Evolutionary conservation across 306 rosid genomes (phyloP).

Genomic region (Chamaecrista fasciculata): DNA sequence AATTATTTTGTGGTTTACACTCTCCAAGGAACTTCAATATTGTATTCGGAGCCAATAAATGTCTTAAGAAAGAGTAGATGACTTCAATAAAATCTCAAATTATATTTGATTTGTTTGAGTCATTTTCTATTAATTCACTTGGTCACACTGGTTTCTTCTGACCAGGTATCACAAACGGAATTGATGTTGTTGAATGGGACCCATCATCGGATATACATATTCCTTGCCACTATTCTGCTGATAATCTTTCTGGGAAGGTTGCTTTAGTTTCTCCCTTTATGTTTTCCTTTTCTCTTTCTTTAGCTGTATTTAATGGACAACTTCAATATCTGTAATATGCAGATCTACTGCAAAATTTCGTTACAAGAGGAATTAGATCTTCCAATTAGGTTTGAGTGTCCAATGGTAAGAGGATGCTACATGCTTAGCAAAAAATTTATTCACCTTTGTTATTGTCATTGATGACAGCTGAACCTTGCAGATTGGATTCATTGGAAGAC

Average conservation of each 20-base stretch:
- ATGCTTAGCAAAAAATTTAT: constrained; percentile 3
- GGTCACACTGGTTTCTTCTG: constrained; percentile 15
- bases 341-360: constrained; percentile 71
- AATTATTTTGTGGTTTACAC: constrained; percentile 8
- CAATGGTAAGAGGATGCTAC: constrained; percentile 55
- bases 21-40: constrained; percentile 5
- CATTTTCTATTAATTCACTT: constrained; percentile 9
- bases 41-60: constrained; percentile 8
- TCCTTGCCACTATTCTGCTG: constrained; percentile 55
- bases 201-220: constrained; percentile 69
- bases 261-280: constrained; percentile 7
- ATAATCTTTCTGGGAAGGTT: constrained; percentile 81
- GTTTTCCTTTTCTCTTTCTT: too few species aligned
- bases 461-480: constrained; percentile 35
- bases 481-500: constrained; percentile 89
- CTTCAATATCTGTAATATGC: constrained; percentile 25
- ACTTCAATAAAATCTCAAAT: constrained; percentile 17
- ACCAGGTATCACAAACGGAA: constrained; percentile 83
- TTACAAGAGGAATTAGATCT: constrained; percentile 82
- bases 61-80: neutral
- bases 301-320: too few species aligned
- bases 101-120: neutral
- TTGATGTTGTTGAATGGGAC: constrained; percentile 77
- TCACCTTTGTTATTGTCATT: constrained; percentile 20
- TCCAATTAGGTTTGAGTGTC: constrained; percentile 67